Conservation (phyloP, 768 basidiomycete genomes). For the Neoboletus subvelutipes region DNA sequence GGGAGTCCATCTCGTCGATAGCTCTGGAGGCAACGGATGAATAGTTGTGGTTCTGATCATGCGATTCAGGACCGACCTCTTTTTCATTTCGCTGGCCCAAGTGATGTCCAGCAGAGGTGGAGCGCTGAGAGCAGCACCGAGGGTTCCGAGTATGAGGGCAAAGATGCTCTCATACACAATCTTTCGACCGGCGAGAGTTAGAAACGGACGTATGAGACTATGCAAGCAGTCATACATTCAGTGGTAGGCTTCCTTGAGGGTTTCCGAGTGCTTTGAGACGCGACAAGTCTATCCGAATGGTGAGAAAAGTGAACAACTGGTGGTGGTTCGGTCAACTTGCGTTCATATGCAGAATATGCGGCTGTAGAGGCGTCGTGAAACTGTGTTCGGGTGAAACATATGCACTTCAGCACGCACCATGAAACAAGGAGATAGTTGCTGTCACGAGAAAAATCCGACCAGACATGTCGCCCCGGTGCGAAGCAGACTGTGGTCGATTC, state of each 20-base stretch:
- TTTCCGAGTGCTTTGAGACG: slow-evolving; percentile 72
- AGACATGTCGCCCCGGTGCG: slow-evolving; percentile 39
- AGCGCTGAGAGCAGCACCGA: slow-evolving; percentile 72
- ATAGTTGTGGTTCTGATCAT: background rate
- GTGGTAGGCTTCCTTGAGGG: slow-evolving; percentile 65
- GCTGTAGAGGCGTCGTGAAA: slow-evolving; percentile 40
- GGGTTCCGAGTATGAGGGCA: slow-evolving; percentile 62
- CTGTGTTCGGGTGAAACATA: background rate
- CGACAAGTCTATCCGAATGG: slow-evolving; percentile 56
- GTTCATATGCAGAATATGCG: slow-evolving; percentile 79
- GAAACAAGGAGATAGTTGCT: slow-evolving; percentile 49
- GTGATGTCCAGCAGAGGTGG: slow-evolving; percentile 76
- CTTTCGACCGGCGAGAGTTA: slow-evolving; percentile 36
- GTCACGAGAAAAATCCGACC: slow-evolving; percentile 46
- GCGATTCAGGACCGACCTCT: slow-evolving; percentile 50
- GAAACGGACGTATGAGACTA: background rate
- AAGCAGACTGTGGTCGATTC: no score
- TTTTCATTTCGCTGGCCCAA: slow-evolving; percentile 89
- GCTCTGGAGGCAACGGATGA: slow-evolving; percentile 41
- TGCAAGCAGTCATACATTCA: slow-evolving; percentile 46
- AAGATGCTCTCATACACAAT: slow-evolving; percentile 65
- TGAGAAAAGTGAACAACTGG: background rate
- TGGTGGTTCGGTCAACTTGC: slow-evolving; percentile 44
- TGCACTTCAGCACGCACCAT: slow-evolving; percentile 40
- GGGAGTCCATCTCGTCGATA: slow-evolving; percentile 76